A percentile compares a stretch with the other conserved stretches of the same genome.
Conservation (phyloP, 2,329 filamentous ascomycete species). For the Drechslerella stenobrocha region DNA sequence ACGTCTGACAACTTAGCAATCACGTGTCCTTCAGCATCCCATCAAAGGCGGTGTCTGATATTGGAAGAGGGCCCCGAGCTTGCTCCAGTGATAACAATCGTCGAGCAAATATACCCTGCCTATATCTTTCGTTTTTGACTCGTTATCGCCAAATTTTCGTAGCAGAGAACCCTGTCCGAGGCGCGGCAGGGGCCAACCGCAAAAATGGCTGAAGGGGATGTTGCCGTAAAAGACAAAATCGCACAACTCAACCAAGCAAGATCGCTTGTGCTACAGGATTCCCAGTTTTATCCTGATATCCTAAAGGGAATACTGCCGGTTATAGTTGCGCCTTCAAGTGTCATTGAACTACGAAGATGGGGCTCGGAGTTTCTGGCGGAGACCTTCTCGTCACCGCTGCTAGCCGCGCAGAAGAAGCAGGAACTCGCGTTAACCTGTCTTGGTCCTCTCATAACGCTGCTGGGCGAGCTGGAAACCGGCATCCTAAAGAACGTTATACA, state of each 20-base stretch:
- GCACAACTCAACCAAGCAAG: slow-evolving; percentile 87
- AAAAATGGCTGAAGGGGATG: slow-evolving; percentile 62
- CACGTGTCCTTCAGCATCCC: slow-evolving; percentile 29
- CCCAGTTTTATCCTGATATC: slow-evolving; percentile 86
- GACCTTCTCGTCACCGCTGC: slow-evolving; percentile 87
- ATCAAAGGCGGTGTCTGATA: background rate
- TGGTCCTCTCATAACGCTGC: slow-evolving; percentile 71
- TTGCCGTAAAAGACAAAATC: slow-evolving; percentile 73
- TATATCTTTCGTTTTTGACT: slow-evolving; percentile 15
- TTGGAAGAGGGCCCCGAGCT: background rate
- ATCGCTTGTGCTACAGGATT: slow-evolving; percentile 82
- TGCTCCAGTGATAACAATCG: slow-evolving; percentile 8
- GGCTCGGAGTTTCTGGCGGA: slow-evolving; percentile 94
- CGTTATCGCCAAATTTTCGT: slow-evolving; percentile 18
- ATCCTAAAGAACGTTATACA: slow-evolving; percentile 87
- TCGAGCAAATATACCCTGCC: slow-evolving; percentile 10
- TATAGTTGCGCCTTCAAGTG: slow-evolving; percentile 70
- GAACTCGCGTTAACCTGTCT: slow-evolving; percentile 75
- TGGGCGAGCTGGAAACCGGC: slow-evolving; percentile 74
- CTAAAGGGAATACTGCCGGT: slow-evolving; percentile 92
- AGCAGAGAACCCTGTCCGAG: slow-evolving; percentile 28
- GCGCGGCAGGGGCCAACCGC: slow-evolving; percentile 44
- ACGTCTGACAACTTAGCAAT: slow-evolving; percentile 15
- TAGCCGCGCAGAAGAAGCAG: slow-evolving; percentile 75
- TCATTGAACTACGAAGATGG: slow-evolving; percentile 85